Conservation (phyloP, 164 flowering plant genomes). For the Tetracentron sinense region DNA sequence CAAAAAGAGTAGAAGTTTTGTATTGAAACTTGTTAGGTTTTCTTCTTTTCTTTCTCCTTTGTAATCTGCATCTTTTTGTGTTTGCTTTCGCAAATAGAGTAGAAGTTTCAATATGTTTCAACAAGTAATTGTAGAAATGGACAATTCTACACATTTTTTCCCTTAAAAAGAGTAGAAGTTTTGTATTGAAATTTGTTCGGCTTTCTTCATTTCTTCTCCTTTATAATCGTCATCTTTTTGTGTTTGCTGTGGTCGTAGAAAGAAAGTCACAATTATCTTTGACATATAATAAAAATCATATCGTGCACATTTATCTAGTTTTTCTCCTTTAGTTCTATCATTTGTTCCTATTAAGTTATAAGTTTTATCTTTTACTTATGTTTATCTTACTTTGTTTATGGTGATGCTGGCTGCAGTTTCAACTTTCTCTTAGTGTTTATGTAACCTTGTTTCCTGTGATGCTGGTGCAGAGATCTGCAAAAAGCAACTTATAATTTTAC, state of each 20-base stretch:
- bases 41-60: too few species aligned
- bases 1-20: too few species aligned
- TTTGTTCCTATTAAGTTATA: neutral
- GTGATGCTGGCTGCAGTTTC: conserved; percentile 38
- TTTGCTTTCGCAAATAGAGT: too few species aligned
- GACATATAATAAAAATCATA: neutral
- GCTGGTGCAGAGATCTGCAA: conserved; percentile 73
- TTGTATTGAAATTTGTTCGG: neutral
- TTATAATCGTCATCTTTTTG: neutral
- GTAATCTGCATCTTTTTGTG: too few species aligned
- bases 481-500: conserved; percentile 92
- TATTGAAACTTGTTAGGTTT: too few species aligned
- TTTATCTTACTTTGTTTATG: conserved; percentile 5
- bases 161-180: neutral
- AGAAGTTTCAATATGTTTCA: neutral
- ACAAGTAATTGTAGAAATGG: neutral
- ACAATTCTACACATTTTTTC: neutral
- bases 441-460: conserved; percentile 8
- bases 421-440: neutral
- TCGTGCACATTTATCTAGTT: neutral
- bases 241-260: neutral
- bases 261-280: too few species aligned
- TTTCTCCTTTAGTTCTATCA: neutral
- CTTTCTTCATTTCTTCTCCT: neutral
- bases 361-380: neutral